These are phyloP conservation scores for Adansonia madagascariensis DNA, from an alignment of 441 rosid species.

Conservation along the genomic window DNA sequence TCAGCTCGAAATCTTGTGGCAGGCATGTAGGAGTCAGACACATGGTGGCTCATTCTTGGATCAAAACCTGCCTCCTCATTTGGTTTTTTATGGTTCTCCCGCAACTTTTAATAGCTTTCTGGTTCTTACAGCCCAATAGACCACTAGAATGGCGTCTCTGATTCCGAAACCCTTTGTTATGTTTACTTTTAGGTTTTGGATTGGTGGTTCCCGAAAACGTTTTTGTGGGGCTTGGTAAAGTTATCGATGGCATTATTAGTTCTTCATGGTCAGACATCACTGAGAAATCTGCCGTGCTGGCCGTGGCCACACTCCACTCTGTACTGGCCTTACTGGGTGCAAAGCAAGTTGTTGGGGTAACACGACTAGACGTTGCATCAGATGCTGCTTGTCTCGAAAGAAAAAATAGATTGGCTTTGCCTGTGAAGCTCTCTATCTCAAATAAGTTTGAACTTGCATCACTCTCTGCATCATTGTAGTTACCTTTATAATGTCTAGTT, in stretches of 20 bases:
- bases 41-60: constrained; percentile 9
- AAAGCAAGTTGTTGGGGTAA: constrained; percentile 55
- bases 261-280: constrained; percentile 66
- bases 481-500: neutral
- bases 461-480: constrained; percentile 50
- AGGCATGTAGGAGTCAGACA: constrained; percentile 39
- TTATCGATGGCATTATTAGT: constrained; percentile 34
- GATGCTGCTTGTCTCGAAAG: constrained; percentile 57
- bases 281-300: constrained; percentile 74
- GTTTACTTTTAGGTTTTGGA: constrained; percentile 26
- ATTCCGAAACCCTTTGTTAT: constrained; percentile 32
- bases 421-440: constrained; percentile 79
- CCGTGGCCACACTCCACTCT: constrained; percentile 89
- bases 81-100: constrained; percentile 50
- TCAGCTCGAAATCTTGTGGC: constrained; percentile 49
- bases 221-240: constrained; percentile 35
- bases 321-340: constrained; percentile 89
- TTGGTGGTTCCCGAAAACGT: constrained; percentile 24
- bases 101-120: constrained; percentile 62
- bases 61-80: constrained; percentile 35
- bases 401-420: constrained; percentile 53
- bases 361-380: constrained; percentile 50
- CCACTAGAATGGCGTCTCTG: constrained; percentile 46
- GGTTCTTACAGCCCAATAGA: constrained; percentile 70
- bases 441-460: constrained; percentile 84